Evolutionary conservation across 1,284 basidiomycete species (phyloP).

Genomic region (Microbotryum silenes-acaulis): DNA sequence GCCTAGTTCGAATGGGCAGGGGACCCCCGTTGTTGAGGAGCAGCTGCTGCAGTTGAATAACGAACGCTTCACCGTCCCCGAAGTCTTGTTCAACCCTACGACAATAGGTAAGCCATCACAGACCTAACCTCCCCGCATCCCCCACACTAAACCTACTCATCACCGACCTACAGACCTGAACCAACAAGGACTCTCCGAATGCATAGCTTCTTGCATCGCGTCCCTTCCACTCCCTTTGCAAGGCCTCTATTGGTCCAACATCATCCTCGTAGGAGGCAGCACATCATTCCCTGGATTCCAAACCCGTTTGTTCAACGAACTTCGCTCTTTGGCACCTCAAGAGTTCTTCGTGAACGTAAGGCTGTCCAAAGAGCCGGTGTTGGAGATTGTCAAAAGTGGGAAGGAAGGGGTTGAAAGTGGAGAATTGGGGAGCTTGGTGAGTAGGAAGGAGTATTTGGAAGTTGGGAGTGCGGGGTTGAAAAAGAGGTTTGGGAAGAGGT

Average conservation of each 20-base stretch:
- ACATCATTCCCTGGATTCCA: slow-evolving; percentile 66
- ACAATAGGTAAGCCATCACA: slow-evolving; percentile 60
- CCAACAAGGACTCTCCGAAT: slow-evolving; percentile 67
- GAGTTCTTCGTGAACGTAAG: slow-evolving; percentile 66
- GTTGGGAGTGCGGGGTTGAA: slow-evolving; percentile 64
- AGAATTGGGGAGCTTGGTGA: slow-evolving; percentile 45
- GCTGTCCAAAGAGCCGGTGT: slow-evolving; percentile 51
- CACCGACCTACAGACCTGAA: slow-evolving; percentile 54
- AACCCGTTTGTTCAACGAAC: slow-evolving; percentile 60
- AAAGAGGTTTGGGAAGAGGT: slow-evolving; percentile 50
- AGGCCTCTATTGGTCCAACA: slow-evolving; percentile 89
- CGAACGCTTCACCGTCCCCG: slow-evolving; percentile 81
- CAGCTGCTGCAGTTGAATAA: slow-evolving; percentile 80
- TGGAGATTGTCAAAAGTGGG: slow-evolving; percentile 44
- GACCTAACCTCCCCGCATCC: background rate
- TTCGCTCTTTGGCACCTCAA: slow-evolving; percentile 67
- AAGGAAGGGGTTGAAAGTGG: no score
- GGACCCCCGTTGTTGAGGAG: slow-evolving; percentile 46
- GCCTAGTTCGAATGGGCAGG: slow-evolving; percentile 1
- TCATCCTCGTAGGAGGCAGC: slow-evolving; percentile 78
- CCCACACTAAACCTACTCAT: background rate
- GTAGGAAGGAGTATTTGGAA: slow-evolving; percentile 72
- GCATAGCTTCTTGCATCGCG: slow-evolving; percentile 65
- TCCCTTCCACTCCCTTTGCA: slow-evolving; percentile 66
- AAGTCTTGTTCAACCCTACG: slow-evolving; percentile 77